These are phyloP conservation scores for Colletotrichum cordylinicola DNA, from an alignment of 2,329 filamentous ascomycete genomes.

Conservation along the genomic window DNA sequence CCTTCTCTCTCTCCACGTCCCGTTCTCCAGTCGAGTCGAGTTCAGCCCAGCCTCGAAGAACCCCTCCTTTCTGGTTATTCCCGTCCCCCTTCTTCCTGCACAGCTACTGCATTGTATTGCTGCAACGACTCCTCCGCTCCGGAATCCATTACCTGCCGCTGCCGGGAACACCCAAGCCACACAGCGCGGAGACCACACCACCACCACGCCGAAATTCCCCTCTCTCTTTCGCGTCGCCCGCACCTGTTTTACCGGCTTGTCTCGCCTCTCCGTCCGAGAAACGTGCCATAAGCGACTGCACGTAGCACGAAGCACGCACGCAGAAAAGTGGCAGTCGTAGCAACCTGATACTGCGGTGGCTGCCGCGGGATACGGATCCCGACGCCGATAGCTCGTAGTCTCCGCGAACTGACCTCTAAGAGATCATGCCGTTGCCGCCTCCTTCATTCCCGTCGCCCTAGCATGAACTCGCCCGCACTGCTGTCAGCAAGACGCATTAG, in stretches of 20 bases:
- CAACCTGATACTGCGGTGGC: neutral
- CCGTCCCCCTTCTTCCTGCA: neutral
- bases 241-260: constrained; percentile 8
- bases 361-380: neutral
- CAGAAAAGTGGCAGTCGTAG: neutral
- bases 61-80: neutral
- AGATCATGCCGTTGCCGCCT: constrained; percentile 9
- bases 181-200: constrained; percentile 13
- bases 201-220: constrained; percentile 2
- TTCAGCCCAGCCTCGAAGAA: neutral
- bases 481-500: neutral
- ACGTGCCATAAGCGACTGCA: neutral
- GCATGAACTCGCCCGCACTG: neutral
- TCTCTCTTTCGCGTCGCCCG: constrained; percentile 4
- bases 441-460: constrained; percentile 2
- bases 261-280: neutral
- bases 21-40: neutral
- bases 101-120: neutral
- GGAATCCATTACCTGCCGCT: neutral
- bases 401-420: constrained; percentile 16
- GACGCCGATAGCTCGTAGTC: neutral
- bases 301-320: neutral
- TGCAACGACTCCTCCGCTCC: neutral
- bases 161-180: neutral
- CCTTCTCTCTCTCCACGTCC: neutral